phyloP scores from a whole-genome alignment of 2,329 filamentous ascomycete species.

The Aspergillus arachidicola region DNA sequence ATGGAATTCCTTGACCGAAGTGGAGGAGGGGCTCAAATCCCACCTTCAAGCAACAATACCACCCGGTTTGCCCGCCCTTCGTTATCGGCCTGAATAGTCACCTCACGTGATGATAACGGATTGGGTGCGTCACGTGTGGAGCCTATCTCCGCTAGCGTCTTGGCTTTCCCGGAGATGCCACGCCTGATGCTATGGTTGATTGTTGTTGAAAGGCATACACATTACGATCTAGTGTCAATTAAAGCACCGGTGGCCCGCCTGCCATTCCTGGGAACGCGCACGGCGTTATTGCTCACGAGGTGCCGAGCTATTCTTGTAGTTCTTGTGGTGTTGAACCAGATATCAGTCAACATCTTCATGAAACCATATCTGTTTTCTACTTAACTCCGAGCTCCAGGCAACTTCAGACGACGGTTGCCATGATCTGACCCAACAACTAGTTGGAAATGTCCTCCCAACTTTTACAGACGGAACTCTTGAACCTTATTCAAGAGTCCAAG shows the following conservation, averaged over 20 bases:
- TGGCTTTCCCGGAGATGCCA: constrained; percentile 26
- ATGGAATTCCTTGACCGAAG: constrained; percentile 16
- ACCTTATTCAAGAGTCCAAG: constrained; percentile 93
- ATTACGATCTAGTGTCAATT: not conserved
- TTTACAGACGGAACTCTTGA: constrained; percentile 82
- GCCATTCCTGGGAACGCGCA: not conserved
- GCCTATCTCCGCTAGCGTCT: constrained; percentile 20
- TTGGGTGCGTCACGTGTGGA: constrained; percentile 18
- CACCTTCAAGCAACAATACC: constrained; percentile 12
- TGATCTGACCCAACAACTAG: constrained; percentile 30
- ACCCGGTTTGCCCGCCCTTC: not conserved
- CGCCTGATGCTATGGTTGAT: constrained; percentile 14
- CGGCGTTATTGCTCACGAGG: not conserved
- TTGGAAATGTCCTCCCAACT: constrained; percentile 85
- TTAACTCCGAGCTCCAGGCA: constrained; percentile 15
- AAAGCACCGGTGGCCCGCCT: not conserved
- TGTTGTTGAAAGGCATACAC: not conserved
- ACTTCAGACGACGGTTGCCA: constrained; percentile 26
- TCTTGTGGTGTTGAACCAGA: too few relatives aligned
- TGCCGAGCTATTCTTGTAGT: not conserved
- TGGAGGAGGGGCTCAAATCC: constrained; percentile 25
- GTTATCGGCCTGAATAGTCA: constrained; percentile 9
- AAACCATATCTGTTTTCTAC: constrained; percentile 18
- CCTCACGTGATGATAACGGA: constrained; percentile 21
- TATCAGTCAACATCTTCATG: constrained; percentile 14